Evolutionary conservation across 2,329 filamentous ascomycete genomes (phyloP), one percentile per base, ranked within the genome.

Genomic region (Monascus ruber): DNA sequence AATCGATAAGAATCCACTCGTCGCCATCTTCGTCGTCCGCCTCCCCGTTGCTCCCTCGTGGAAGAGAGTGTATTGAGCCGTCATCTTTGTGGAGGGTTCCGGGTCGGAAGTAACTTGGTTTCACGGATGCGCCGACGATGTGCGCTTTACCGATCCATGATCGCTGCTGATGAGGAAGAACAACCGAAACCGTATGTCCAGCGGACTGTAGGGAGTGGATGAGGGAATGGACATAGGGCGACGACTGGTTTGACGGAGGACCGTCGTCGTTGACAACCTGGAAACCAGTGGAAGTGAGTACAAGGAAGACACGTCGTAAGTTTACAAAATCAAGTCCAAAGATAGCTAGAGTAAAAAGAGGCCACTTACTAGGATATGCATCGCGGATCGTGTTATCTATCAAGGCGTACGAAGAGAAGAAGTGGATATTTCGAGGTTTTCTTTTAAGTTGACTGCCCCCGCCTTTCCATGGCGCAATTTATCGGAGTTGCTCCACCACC

Each of bases 81-180:
- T 85, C 78, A 38, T 79, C 76, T 47, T 76, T 60, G 48, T 74
- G 68, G 1, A 80, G 65, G 2, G 73, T 74, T 8, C 72, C 73
- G 0, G 78, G 78, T 1, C 82, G 82, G 68, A 87, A 94, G 69
- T 94, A 94, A 26, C 77, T 73, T 6, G 87, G 87, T 58, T 81
- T 85, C 45, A 94, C 76, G 6, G 84, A 83, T 60, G 89, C 82
- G 41, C 88, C 88, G 53, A 96, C 87, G 55, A 96, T 84, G 64
- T 96, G 91, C 2, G 91, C 91, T 70, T 98, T 98, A 52, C 88
- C 88, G 54, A 98, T 96, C 91, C 91, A 98, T 41, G 87, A 94
- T 46, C 89, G 80, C 66, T 98, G 91, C 5, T 81, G 81, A 60
- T 95, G 78, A 1, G 91, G 91, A 9, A 98, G 76, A 47, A 91